Percentiles rank a stretch among this genome's conserved stretches.
Evolutionary conservation across 2,329 filamentous ascomycete species (phyloP).

Genomic region (Penicillium sp.): DNA sequence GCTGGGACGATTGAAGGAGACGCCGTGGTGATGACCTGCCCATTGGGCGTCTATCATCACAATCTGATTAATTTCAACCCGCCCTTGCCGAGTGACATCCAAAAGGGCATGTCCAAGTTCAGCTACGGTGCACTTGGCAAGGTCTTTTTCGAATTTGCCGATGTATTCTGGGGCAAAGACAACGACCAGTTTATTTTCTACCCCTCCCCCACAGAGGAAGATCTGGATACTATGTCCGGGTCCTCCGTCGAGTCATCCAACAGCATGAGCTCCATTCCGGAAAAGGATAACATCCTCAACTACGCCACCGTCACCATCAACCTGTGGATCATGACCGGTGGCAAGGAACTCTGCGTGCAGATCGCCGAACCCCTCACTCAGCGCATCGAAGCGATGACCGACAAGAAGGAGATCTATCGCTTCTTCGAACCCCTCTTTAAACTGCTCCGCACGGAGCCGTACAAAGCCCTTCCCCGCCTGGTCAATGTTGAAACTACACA

Average conservation of each 20-base stretch:
- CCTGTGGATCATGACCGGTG: slow-evolving; percentile 46
- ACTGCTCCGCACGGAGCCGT: slow-evolving; percentile 45
- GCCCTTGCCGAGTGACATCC: slow-evolving; percentile 37
- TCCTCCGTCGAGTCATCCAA: slow-evolving; percentile 20
- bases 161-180: slow-evolving; percentile 48
- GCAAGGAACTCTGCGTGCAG: slow-evolving; percentile 45
- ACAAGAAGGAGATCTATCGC: slow-evolving; percentile 36
- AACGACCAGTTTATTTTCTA: slow-evolving; percentile 50
- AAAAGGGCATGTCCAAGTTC: slow-evolving; percentile 37
- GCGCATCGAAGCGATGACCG: slow-evolving; percentile 45
- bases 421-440: slow-evolving; percentile 49
- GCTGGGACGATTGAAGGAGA: slow-evolving; percentile 34
- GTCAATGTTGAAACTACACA: slow-evolving; percentile 45
- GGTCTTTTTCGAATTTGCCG: slow-evolving; percentile 46
- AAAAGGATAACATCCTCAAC: slow-evolving; percentile 39
- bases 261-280: slow-evolving; percentile 11
- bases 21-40: slow-evolving; percentile 42
- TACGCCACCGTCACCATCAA: slow-evolving; percentile 48
- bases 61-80: slow-evolving; percentile 43
- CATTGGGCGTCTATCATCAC: slow-evolving; percentile 41
- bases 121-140: slow-evolving; percentile 47
- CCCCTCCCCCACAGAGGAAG: slow-evolving; percentile 37
- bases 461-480: slow-evolving; percentile 43
- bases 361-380: slow-evolving; percentile 48
- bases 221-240: slow-evolving; percentile 26